Percentiles rank a stretch among this genome's conserved stretches.
Evolutionary conservation across 306 rosid species (phyloP).

Genomic region (Quillaja saponaria): DNA sequence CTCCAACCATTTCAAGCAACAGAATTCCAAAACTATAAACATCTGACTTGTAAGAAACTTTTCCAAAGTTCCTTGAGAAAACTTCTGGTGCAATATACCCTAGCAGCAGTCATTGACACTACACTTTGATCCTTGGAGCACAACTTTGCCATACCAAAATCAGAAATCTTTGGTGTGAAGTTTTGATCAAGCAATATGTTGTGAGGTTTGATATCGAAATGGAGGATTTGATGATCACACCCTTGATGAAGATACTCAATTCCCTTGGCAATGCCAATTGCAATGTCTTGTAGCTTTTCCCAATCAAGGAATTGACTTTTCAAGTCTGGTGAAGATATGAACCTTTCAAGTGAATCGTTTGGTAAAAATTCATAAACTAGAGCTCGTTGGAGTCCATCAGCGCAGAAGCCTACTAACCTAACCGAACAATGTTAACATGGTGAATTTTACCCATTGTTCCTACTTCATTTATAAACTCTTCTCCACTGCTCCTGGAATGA

Average conservation of each 20-base stretch:
- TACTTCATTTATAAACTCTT: constrained; percentile 21
- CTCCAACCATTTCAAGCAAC: constrained; percentile 4
- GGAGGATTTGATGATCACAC: constrained; percentile 28
- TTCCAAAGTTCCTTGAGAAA: constrained; percentile 13
- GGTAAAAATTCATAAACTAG: constrained; percentile 20
- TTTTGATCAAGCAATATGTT: too few relatives aligned
- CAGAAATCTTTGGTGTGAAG: constrained; percentile 10
- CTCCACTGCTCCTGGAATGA: background rate
- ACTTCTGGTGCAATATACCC: constrained; percentile 10
- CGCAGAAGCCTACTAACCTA: constrained; percentile 23
- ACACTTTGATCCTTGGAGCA: constrained; percentile 17
- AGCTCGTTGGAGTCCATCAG: constrained; percentile 16
- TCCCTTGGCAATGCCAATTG: constrained; percentile 26
- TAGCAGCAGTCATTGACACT: too few relatives aligned
- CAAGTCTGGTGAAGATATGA: constrained; percentile 5
- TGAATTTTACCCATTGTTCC: constrained; percentile 20
- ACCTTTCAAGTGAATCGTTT: constrained; percentile 23
- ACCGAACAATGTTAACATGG: constrained; percentile 15
- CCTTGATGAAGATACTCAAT: constrained; percentile 34
- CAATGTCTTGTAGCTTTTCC: constrained; percentile 20
- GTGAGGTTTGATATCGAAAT: constrained; percentile 26
- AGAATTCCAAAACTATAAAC: constrained; percentile 15
- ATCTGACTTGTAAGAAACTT: constrained; percentile 10
- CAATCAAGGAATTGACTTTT: constrained; percentile 21
- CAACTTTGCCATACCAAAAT: constrained; percentile 22